phyloP scores from a whole-genome alignment of 768 basidiomycete genomes.

The Atractiella rhizophila region DNA sequence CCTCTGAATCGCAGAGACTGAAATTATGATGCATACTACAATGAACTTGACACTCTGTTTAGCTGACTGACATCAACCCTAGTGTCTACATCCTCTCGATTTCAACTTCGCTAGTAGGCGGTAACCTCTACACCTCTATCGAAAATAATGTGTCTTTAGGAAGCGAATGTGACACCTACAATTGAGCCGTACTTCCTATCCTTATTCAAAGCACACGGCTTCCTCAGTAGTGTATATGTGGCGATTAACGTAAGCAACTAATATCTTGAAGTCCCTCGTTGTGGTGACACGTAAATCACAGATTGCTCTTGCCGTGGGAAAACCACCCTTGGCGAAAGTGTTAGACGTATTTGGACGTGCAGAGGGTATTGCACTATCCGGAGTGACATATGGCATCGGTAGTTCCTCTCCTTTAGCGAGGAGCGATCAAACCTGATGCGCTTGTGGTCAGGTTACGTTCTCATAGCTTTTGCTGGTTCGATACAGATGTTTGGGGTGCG shows the following conservation, averaged over 20 bases:
- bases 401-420: neutral
- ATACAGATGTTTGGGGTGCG: no score
- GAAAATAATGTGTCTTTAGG: no score
- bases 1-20: neutral
- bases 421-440: neutral
- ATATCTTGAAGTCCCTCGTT: neutral
- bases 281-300: neutral
- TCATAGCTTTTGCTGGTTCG: conserved; percentile 11
- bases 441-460: conserved; percentile 8
- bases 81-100: conserved; percentile 15
- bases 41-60: neutral
- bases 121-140: no score
- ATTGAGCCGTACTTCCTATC: conserved; percentile 17
- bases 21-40: neutral
- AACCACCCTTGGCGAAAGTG: conserved; percentile 16
- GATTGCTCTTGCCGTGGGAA: conserved; percentile 15
- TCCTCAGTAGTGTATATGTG: conserved; percentile 12
- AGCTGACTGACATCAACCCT: neutral
- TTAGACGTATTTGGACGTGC: conserved; percentile 18
- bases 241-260: conserved; percentile 8
- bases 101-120: conserved; percentile 13
- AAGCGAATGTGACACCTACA: conserved; percentile 13
- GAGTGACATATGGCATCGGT: conserved; percentile 11
- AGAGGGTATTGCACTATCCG: conserved; percentile 15
- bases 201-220: conserved; percentile 12